Evolutionary conservation across 129 eudicot genomes (phyloP), one percentile per base, ranked within the genome.

Genomic region (Smallanthus sonchifolius): DNA sequence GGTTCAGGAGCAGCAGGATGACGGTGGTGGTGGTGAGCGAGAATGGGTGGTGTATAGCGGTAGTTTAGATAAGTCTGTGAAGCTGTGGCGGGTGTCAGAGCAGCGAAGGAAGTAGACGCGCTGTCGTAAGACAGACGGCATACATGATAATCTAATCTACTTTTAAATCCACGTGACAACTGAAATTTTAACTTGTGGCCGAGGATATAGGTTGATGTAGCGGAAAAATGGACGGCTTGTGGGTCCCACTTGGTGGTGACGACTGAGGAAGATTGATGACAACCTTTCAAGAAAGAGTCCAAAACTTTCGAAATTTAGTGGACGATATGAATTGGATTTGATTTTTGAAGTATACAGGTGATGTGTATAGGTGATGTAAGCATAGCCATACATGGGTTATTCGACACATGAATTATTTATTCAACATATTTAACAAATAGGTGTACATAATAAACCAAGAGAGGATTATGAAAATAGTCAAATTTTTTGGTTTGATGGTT

Each of bases 61-160:
- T 17, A 88, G 94, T 39, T 65, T 88, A 79, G 94, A 88, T 48
- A 88, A 82, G 66, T 83, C 88, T 28, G 88, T 88, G 3, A 85
- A 78, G 75, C 67, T 88, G 4, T 88, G 94, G 94, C 77, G 88
- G 36, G 80, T 88, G 70, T 61, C 75, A 0, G 89, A 87, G 54
- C 75, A 39, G 54, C 80, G 83, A n/a, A 14, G 42, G 34, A 54
- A 1, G n/a, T 0, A 1, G 8, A 0, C 15, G 64, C 0, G 16
- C 9, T 2, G 62, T 5, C 3, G 39, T 55, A 16, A 28, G 38
- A 30, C 5, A 42, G 72, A 24, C 30, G 30, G 1, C 30, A 24
- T 24, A 24, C 30, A 1, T 24, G 1, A 24, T 24, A 24, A 24
- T 24, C 30, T 24, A 24, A 24, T 24, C 30, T 24, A 24, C 30